A percentile compares a stretch with the other conserved stretches of the same genome.
Evolutionary conservation across 2,329 filamentous ascomycete species (phyloP).

Genomic region (Fonsecaea pedrosoi): DNA sequence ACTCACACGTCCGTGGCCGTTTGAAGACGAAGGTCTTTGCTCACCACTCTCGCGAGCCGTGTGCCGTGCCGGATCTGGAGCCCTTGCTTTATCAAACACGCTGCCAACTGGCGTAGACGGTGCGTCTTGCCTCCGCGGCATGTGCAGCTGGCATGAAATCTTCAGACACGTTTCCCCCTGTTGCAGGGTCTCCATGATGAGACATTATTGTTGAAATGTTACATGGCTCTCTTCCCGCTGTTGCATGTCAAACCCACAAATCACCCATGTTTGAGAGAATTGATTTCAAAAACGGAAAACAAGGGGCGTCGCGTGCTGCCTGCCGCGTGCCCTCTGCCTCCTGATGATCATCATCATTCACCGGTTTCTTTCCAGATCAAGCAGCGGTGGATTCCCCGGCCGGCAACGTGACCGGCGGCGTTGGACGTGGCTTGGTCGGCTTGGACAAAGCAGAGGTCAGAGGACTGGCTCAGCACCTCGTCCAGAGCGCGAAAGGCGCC

Average conservation of each 20-base stretch:
- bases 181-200: neutral
- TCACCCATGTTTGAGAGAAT: neutral
- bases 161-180: neutral
- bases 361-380: conserved; percentile 24
- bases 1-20: neutral
- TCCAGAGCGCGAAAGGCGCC: conserved; percentile 26
- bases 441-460: conserved; percentile 26
- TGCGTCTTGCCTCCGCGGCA: neutral
- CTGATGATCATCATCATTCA: neutral
- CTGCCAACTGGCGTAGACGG: neutral
- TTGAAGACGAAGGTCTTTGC: too few relatives aligned
- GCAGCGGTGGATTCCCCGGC: conserved; percentile 19
- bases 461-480: conserved; percentile 16
- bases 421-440: neutral
- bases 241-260: neutral
- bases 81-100: neutral
- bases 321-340: too few relatives aligned
- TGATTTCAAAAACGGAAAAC: neutral
- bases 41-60: too few relatives aligned
- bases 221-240: neutral
- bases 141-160: neutral
- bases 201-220: neutral
- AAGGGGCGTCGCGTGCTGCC: neutral
- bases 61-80: neutral
- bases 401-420: conserved; percentile 6